Percentiles rank a stretch among this genome's conserved stretches.
These are phyloP conservation scores for Acanthamoeba lenticulata DNA, from an alignment of 208 protist genomes.

Conservation along the genomic window DNA sequence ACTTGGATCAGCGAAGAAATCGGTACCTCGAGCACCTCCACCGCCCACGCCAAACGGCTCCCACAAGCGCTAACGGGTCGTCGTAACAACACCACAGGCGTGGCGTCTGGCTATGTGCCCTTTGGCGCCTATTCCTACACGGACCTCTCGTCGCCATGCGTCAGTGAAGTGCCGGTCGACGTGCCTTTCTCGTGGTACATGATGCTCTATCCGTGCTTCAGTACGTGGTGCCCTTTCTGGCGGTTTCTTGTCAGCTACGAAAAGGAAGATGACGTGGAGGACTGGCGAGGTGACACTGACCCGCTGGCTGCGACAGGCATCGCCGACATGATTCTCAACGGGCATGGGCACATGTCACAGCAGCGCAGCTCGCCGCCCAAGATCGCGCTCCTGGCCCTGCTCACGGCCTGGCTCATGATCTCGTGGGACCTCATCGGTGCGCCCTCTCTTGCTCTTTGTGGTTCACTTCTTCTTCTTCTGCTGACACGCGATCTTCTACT, in stretches of 20 bases:
- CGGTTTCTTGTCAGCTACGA: not conserved
- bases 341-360: not conserved
- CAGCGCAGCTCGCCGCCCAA: not conserved
- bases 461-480: not conserved
- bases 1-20: conserved; percentile 36
- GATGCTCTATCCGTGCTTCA: conserved; percentile 67
- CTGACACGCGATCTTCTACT: not conserved
- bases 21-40: not conserved
- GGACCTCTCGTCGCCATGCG: not conserved
- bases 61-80: not conserved
- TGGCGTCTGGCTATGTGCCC: not conserved
- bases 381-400: not conserved
- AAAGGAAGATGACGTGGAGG: not conserved
- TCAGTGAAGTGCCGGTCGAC: conserved; percentile 46
- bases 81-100: no score
- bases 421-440: conserved; percentile 30
- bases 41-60: not conserved
- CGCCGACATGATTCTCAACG: conserved; percentile 22
- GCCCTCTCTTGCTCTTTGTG: not conserved
- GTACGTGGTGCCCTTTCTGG: not conserved
- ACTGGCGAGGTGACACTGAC: not conserved
- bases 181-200: conserved; percentile 67
- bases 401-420: not conserved
- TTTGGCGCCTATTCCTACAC: conserved; percentile 1
- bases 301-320: not conserved